Conservation (phyloP, 179 eudicot species). For the Corrigiola litoralis region DNA sequence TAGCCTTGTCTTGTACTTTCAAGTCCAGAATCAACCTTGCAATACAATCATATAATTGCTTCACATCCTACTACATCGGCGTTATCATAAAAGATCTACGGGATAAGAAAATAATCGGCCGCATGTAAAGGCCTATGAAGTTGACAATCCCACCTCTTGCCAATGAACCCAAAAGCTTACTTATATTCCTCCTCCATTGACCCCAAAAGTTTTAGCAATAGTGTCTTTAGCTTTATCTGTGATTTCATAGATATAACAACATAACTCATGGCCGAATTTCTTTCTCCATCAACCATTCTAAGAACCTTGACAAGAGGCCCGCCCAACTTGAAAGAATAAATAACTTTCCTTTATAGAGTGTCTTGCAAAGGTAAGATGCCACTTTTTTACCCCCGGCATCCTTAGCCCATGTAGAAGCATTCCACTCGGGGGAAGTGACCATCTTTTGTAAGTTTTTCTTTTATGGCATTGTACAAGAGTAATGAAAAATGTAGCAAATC, state of each 20-base stretch:
- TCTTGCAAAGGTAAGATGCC: not conserved
- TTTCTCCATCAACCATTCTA: slow-evolving; percentile 10
- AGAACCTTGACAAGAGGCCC: not conserved
- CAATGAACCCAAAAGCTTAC: not conserved
- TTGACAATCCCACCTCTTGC: slow-evolving; percentile 10
- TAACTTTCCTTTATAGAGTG: not conserved
- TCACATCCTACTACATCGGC: not conserved
- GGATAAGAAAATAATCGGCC: not conserved
- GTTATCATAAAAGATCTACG: not conserved
- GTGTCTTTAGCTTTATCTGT: slow-evolving; percentile 3
- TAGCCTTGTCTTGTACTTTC: slow-evolving; percentile 8
- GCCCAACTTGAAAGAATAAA: not conserved
- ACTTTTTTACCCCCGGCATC: not conserved
- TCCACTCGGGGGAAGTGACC: slow-evolving; percentile 11
- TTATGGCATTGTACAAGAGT: slow-evolving; percentile 11
- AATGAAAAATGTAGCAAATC: not conserved
- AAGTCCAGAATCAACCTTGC: not conserved
- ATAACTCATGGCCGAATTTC: not conserved
- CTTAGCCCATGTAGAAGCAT: not conserved
- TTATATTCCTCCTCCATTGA: not conserved
- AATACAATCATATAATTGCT: slow-evolving; percentile 9
- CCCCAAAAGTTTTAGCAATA: not conserved
- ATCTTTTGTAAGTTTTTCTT: slow-evolving; percentile 4
- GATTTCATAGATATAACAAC: not conserved
- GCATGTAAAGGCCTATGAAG: slow-evolving; percentile 14